Evolutionary conservation across 129 eudicot species (phyloP), one percentile per base, ranked within the genome.

Genomic region (Flaveria linearis): DNA sequence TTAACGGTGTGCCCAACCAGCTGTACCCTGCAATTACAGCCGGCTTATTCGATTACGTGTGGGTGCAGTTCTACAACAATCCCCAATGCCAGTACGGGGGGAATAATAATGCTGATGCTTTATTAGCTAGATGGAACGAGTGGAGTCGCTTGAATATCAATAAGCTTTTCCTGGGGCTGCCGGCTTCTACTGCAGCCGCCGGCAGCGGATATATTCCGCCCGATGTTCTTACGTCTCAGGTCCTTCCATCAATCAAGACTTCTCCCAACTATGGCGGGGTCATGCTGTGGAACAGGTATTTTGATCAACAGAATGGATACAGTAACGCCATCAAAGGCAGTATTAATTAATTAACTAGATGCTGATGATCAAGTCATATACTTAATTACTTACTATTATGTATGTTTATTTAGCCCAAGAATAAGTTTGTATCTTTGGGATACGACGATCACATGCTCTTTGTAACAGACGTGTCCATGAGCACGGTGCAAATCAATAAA

Each of bases 41-140:
- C 0, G 90, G 91, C 10, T 66, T 88, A 18, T 88, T 88, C 57
- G 97, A 88, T 80, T 91, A 85, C 28, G 87, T 91, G 18, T 88
- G 96, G 96, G 83, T 91, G 53, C 96, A 91, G 56, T 91, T 91
- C 36, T 91, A 84, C 79, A 91, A 91, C 84, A 89, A 91, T 26
- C 67, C n/a, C 0, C 83, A 75, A 68, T 91, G 93, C 43, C 76
- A 86, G 2, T 91, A 85, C 33, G 62, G 62, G 22, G n/a, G 45
- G 1, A 80, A 16, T 4, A 75, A 68, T 23, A 75, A 68, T 23
- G 90, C 84, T 57, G 79, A 75, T 28, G 80, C 78, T 67, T 83
- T 91, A 7, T 47, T 86, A 20, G 83, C 81, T 15, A 41, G 80
- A 7, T 91, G 97, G 97, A 91, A 83, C 33, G 64, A 81, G 20